Conservation (phyloP, 129 eudicot species). For the Oenanthe sinensis region DNA sequence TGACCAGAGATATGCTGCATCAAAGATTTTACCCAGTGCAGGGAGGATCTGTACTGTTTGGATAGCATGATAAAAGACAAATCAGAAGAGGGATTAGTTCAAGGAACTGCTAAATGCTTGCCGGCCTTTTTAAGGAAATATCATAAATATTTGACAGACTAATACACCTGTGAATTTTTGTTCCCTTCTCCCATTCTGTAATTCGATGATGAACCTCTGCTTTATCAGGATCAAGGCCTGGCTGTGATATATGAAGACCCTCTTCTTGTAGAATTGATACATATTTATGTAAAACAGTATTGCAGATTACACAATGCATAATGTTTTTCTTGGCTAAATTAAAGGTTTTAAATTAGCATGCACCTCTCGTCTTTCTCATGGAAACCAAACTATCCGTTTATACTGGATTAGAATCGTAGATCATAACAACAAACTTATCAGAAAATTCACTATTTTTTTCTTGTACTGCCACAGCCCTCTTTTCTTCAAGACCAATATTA, state of each 20-base stretch:
- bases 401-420: background rate
- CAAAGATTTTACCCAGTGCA: constrained; percentile 63
- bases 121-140: background rate
- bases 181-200: constrained; percentile 50
- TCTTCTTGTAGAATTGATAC: constrained; percentile 55
- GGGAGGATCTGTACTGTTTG: constrained; percentile 73
- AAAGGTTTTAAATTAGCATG: background rate
- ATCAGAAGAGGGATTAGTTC: background rate
- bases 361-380: background rate
- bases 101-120: background rate
- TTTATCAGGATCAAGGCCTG: constrained; percentile 69
- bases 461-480: background rate
- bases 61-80: constrained; percentile 16
- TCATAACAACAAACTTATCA: background rate
- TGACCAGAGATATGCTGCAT: background rate
- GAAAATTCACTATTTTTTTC: background rate
- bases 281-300: constrained; percentile 37
- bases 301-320: background rate
- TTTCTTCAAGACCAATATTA: background rate
- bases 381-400: background rate
- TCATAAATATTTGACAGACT: background rate
- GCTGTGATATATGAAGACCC: constrained; percentile 89
- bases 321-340: background rate
- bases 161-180: constrained; percentile 56
- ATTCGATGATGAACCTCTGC: constrained; percentile 79